Conservation (phyloP, 768 basidiomycete species). For the Podaxis mareebaensis region DNA sequence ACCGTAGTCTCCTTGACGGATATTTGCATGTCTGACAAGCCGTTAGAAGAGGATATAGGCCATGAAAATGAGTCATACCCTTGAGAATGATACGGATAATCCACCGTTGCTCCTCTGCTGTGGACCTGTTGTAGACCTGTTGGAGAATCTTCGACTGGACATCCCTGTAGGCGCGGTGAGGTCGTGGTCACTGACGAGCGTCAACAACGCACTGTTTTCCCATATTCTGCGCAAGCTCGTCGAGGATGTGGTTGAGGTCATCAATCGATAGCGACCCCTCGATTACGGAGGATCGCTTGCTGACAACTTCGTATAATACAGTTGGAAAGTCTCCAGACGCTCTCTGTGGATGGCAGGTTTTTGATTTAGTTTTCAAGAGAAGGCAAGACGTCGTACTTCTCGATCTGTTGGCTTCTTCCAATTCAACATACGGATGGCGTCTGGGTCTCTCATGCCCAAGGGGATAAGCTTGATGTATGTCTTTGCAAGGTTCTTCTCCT, state of each 20-base stretch:
- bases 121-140: constrained; percentile 74
- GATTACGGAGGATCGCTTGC: constrained; percentile 77
- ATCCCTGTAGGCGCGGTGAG: constrained; percentile 47
- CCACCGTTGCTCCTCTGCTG: constrained; percentile 92
- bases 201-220: constrained; percentile 68
- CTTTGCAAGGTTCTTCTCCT: constrained; percentile 94
- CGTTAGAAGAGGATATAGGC: not conserved
- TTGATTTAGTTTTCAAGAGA: not conserved
- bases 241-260: constrained; percentile 78
- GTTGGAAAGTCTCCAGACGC: constrained; percentile 86
- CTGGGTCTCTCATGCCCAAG: constrained; percentile 74
- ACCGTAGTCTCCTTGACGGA: constrained; percentile 94
- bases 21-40: constrained; percentile 76
- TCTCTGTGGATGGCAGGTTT: constrained; percentile 41
- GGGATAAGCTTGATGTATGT: constrained; percentile 90
- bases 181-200: not conserved
- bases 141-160: constrained; percentile 74
- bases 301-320: constrained; percentile 85
- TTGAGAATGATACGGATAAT: constrained; percentile 95
- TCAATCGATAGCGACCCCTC: constrained; percentile 79
- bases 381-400: constrained; percentile 45
- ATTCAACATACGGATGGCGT: constrained; percentile 78
- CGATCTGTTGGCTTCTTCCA: constrained; percentile 86
- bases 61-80: constrained; percentile 45
- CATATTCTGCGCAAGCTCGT: constrained; percentile 69